These are phyloP conservation scores for Candida takata DNA, from an alignment of 805 yeast genomes.

Conservation along the genomic window DNA sequence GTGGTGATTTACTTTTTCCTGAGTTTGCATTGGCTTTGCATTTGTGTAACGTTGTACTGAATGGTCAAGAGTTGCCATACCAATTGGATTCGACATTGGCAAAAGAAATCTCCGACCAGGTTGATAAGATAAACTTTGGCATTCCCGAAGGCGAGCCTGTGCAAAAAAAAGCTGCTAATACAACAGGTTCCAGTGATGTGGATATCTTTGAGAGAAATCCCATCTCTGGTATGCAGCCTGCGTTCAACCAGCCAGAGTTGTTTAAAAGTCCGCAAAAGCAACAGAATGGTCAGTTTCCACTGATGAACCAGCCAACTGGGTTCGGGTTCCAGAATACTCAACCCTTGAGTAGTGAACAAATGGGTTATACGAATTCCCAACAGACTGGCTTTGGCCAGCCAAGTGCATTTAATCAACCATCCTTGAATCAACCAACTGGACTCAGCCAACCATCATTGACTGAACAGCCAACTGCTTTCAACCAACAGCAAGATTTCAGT, in stretches of 20 bases:
- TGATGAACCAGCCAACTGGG: constrained; percentile 22
- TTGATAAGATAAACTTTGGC: constrained; percentile 76
- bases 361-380: constrained; percentile 1
- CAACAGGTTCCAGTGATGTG: constrained; percentile 8
- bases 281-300: constrained; percentile 1
- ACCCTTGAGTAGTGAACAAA: constrained; percentile 17
- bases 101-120: constrained; percentile 80
- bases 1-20: constrained; percentile 83
- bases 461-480: too few relatives aligned
- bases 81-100: constrained; percentile 61
- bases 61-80: constrained; percentile 72
- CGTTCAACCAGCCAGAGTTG: constrained; percentile 10
- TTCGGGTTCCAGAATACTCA: constrained; percentile 13
- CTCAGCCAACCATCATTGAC: constrained; percentile 11
- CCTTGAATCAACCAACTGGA: constrained; percentile 9
- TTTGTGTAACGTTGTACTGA: constrained; percentile 67
- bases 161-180: background rate
- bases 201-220: constrained; percentile 27
- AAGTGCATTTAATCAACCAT: too few relatives aligned
- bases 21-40: constrained; percentile 92
- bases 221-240: constrained; percentile 15
- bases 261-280: constrained; percentile 15
- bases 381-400: constrained; percentile 16
- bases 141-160: constrained; percentile 46
- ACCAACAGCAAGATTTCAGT: too few relatives aligned